These are phyloP conservation scores for Takakia lepidozioides DNA, from an alignment of 225 moss, liverwort and hornwort genomes.

Conservation along the genomic window DNA sequence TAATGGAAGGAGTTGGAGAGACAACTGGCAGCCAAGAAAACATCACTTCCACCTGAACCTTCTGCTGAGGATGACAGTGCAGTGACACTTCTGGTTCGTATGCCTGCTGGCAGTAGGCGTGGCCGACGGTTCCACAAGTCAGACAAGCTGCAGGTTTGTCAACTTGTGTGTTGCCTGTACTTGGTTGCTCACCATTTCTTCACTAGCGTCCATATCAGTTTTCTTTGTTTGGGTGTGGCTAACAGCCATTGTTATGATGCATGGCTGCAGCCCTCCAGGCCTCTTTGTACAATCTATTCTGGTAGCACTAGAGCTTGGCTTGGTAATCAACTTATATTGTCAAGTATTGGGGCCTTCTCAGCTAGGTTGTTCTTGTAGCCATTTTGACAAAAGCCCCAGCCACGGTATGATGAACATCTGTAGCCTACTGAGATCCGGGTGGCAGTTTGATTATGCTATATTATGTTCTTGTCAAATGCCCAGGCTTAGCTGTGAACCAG, in stretches of 20 bases:
- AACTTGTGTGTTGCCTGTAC: background rate
- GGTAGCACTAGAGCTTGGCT: too few relatives aligned
- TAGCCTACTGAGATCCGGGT: too few relatives aligned
- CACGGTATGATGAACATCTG: too few relatives aligned
- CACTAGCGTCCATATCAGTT: background rate
- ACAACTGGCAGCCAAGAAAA: slow-evolving; percentile 46
- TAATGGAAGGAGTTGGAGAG: slow-evolving; percentile 31
- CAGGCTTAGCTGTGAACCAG: too few relatives aligned
- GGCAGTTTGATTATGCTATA: too few relatives aligned
- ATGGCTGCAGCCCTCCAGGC: too few relatives aligned
- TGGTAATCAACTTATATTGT: too few relatives aligned
- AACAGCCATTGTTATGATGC: background rate
- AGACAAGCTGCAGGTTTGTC: slow-evolving; percentile 44
- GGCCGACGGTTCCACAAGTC: slow-evolving; percentile 43
- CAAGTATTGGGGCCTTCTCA: too few relatives aligned
- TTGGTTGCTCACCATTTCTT: background rate
- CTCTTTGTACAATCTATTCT: too few relatives aligned
- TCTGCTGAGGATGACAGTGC: slow-evolving; percentile 41
- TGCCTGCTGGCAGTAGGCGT: slow-evolving; percentile 54
- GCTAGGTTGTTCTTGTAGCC: too few relatives aligned
- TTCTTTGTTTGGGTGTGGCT: background rate
- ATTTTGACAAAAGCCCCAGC: too few relatives aligned
- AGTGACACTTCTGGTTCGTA: slow-evolving; percentile 40
- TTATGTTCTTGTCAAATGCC: too few relatives aligned
- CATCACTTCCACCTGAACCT: slow-evolving; percentile 44